Evolutionary conservation across 495 filamentous ascomycete species (phyloP).

Genomic region (Hyaloscypha finlandica): DNA sequence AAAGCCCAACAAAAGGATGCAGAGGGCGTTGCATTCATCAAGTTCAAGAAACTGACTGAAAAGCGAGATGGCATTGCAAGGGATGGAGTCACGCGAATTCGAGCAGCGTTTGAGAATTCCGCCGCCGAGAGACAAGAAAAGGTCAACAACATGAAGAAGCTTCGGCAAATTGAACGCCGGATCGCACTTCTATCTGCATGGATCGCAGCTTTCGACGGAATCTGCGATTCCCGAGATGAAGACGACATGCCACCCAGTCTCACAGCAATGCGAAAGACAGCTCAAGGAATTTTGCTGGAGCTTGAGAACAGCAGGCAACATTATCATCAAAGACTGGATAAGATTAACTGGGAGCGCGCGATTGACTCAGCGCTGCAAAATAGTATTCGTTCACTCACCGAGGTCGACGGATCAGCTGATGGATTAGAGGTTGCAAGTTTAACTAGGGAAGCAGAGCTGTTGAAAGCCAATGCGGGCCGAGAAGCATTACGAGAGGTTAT

Average conservation of each 20-base stretch:
- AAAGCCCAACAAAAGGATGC: slow-evolving; percentile 88
- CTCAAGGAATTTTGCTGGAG: slow-evolving; percentile 83
- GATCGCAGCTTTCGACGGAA: slow-evolving; percentile 88
- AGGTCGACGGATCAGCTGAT: slow-evolving; percentile 69
- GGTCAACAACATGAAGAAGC: slow-evolving; percentile 75
- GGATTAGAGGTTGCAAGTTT: slow-evolving; percentile 71
- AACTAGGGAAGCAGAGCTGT: slow-evolving; percentile 76
- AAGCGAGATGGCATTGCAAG: slow-evolving; percentile 78
- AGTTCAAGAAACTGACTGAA: slow-evolving; percentile 84
- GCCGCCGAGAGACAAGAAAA: slow-evolving; percentile 77
- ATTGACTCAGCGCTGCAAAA: slow-evolving; percentile 87
- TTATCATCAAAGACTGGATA: slow-evolving; percentile 78
- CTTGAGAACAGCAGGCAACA: slow-evolving; percentile 87
- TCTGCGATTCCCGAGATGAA: slow-evolving; percentile 72
- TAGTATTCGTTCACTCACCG: slow-evolving; percentile 73
- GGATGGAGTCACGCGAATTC: slow-evolving; percentile 80
- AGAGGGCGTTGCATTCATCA: slow-evolving; percentile 82
- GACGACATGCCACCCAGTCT: slow-evolving; percentile 65
- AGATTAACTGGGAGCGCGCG: slow-evolving; percentile 80
- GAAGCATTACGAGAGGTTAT: slow-evolving; percentile 76
- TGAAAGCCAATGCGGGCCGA: slow-evolving; percentile 80
- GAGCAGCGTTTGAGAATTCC: slow-evolving; percentile 82
- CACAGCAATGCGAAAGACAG: slow-evolving; percentile 78
- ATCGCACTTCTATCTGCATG: slow-evolving; percentile 83
- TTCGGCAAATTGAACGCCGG: slow-evolving; percentile 80